Percentiles rank a stretch among this genome's conserved stretches.
Evolutionary conservation across 2,329 filamentous ascomycete genomes (phyloP).

Genomic region (Cladosporium phlei): DNA sequence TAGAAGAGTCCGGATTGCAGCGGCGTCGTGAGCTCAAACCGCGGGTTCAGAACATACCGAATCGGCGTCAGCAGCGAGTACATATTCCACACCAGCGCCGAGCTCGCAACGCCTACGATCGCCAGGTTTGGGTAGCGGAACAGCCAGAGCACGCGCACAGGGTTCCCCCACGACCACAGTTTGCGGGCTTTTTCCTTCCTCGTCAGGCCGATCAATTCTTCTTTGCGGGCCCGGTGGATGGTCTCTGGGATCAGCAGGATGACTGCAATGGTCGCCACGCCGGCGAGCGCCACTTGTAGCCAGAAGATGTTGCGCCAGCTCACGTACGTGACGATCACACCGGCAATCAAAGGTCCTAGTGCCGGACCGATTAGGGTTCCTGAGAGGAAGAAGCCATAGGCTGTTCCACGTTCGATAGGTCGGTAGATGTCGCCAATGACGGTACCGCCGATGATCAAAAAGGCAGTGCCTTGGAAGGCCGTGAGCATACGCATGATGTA

Average conservation of each 20-base stretch:
- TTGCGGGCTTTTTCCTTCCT: slow-evolving; percentile 46
- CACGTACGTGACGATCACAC: slow-evolving; percentile 69
- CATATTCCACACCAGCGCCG: slow-evolving; percentile 70
- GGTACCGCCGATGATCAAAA: slow-evolving; percentile 66
- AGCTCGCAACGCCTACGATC: slow-evolving; percentile 56
- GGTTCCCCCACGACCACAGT: slow-evolving; percentile 62
- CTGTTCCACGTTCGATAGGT: slow-evolving; percentile 63
- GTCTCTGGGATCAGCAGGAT: slow-evolving; percentile 69
- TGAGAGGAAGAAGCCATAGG: slow-evolving; percentile 67
- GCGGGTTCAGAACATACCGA: slow-evolving; percentile 68
- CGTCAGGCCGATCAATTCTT: slow-evolving; percentile 56
- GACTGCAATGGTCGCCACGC: slow-evolving; percentile 54
- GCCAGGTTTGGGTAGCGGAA: slow-evolving; percentile 67
- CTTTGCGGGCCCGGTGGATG: slow-evolving; percentile 59
- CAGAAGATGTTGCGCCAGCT: slow-evolving; percentile 74
- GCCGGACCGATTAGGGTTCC: slow-evolving; percentile 57
- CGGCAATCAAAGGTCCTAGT: slow-evolving; percentile 59
- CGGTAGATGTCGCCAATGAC: slow-evolving; percentile 58
- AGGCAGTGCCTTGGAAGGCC: slow-evolving; percentile 70
- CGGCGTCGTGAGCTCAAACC: slow-evolving; percentile 63
- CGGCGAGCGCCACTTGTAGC: slow-evolving; percentile 66
- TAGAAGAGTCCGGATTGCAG: slow-evolving; percentile 69
- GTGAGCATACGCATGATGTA: slow-evolving; percentile 71
- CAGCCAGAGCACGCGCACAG: slow-evolving; percentile 57
- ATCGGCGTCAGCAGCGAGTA: slow-evolving; percentile 63